phyloP scores from a whole-genome alignment of 2,329 filamentous ascomycete genomes.

The Colletotrichum gigasporum region DNA sequence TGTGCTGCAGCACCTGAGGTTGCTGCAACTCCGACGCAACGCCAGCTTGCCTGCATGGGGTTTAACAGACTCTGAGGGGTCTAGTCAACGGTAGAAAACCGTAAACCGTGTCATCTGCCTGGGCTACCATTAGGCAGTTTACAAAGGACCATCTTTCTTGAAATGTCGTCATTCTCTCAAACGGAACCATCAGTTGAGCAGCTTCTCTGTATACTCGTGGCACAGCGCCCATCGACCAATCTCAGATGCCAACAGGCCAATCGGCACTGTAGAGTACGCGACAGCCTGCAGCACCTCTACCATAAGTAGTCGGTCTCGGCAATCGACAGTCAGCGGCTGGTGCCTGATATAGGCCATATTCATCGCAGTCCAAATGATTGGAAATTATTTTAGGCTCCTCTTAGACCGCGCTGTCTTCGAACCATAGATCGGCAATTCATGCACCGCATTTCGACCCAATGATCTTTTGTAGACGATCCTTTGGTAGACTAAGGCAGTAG shows the following conservation, averaged over 20 bases:
- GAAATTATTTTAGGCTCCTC: too few species aligned
- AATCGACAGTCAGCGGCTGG: neutral
- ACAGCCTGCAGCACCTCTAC: too few species aligned
- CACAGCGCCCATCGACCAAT: neutral
- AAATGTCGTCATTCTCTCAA: neutral
- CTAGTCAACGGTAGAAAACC: conserved; percentile 1
- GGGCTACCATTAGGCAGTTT: neutral
- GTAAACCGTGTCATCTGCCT: neutral
- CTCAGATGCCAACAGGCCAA: neutral
- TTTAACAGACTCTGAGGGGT: neutral
- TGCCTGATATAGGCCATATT: neutral
- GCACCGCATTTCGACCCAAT: too few species aligned
- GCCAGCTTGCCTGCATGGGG: neutral
- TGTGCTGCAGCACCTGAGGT: neutral
- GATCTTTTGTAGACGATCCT: neutral
- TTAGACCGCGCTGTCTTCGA: too few species aligned
- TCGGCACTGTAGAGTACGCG: neutral
- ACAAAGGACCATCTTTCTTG: neutral
- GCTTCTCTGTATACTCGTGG: neutral
- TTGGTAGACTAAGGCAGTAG: too few species aligned
- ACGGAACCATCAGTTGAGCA: neutral
- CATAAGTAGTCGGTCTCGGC: neutral
- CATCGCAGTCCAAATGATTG: neutral
- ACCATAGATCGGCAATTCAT: too few species aligned
- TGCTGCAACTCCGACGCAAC: neutral